phyloP scores from a whole-genome alignment of 139 green algal genomes.

The Closterium sp. region DNA sequence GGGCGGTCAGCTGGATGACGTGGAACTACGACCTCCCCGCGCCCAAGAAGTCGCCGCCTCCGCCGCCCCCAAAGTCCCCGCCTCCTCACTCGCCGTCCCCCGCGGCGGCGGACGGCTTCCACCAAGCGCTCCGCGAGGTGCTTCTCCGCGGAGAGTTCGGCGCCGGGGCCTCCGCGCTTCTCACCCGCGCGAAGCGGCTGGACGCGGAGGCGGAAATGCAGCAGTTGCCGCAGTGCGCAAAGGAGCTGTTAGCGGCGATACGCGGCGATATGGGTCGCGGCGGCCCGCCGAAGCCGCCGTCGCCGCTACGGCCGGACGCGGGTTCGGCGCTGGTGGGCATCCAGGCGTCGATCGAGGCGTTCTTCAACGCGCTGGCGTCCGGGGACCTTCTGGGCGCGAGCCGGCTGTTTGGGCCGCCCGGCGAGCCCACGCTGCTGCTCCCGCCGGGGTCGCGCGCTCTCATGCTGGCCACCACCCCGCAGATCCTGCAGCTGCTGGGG shows the following conservation, averaged over 20 bases:
- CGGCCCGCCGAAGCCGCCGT: neutral
- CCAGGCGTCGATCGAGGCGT: neutral
- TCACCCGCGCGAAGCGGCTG: neutral
- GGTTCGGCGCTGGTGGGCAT: neutral
- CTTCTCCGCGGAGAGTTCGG: neutral
- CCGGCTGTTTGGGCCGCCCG: neutral
- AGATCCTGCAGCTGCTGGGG: neutral
- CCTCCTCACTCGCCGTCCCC: neutral
- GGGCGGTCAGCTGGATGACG: neutral
- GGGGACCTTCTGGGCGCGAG: neutral
- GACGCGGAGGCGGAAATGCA: neutral
- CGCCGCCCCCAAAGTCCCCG: too few species aligned
- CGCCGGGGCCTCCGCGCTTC: neutral
- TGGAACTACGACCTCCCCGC: neutral
- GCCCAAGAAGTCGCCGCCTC: neutral
- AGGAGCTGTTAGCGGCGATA: neutral
- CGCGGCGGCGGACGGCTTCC: neutral
- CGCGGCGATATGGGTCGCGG: neutral
- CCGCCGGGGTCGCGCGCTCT: neutral
- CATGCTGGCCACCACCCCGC: neutral
- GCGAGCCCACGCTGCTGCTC: neutral
- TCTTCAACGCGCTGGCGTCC: neutral
- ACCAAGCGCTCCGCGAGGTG: neutral
- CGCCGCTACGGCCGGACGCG: neutral
- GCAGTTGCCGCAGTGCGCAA: neutral